These are phyloP conservation scores for Tylopilus vinaceipallidus DNA, from an alignment of 768 basidiomycete species.

Conservation along the genomic window DNA sequence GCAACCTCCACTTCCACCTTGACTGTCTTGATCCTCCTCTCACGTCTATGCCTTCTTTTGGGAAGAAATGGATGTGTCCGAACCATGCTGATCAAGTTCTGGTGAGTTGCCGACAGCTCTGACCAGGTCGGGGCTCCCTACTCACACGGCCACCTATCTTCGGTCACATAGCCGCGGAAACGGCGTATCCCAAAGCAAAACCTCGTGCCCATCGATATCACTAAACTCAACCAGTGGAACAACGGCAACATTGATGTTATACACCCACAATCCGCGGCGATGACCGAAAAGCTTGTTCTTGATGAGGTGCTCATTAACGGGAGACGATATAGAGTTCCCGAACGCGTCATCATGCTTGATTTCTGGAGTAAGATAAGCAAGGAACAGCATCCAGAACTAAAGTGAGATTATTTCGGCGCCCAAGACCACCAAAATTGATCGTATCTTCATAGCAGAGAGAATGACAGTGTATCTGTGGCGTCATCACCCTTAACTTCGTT, in stretches of 20 bases:
- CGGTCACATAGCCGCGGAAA: constrained; percentile 60
- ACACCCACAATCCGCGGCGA: constrained; percentile 55
- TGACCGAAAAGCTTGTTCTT: constrained; percentile 50
- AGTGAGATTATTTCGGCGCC: constrained; percentile 35
- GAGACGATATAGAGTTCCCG: constrained; percentile 89
- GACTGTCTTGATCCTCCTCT: constrained; percentile 95
- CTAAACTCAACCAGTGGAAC: constrained; percentile 71
- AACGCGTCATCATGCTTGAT: constrained; percentile 86
- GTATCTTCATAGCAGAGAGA: constrained; percentile 14
- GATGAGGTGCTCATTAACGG: constrained; percentile 89
- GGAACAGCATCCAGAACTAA: constrained; percentile 38
- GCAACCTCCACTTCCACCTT: constrained; percentile 92
- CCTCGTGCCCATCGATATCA: constrained; percentile 67
- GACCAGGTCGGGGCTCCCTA: neutral
- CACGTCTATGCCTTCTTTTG: constrained; percentile 77
- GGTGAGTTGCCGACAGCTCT: constrained; percentile 46
- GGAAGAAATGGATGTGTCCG: constrained; percentile 99
- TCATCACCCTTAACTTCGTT: constrained; percentile 75
- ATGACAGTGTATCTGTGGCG: constrained; percentile 44
- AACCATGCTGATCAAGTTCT: constrained; percentile 88
- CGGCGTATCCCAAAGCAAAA: constrained; percentile 76
- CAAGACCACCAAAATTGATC: neutral
- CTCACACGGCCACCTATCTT: constrained; percentile 3
- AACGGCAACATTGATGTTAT: constrained; percentile 92
- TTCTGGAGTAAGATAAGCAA: constrained; percentile 86